Conservation (phyloP, 371 early-diverging fungal species). For the Zopfochytrium polystomum region DNA sequence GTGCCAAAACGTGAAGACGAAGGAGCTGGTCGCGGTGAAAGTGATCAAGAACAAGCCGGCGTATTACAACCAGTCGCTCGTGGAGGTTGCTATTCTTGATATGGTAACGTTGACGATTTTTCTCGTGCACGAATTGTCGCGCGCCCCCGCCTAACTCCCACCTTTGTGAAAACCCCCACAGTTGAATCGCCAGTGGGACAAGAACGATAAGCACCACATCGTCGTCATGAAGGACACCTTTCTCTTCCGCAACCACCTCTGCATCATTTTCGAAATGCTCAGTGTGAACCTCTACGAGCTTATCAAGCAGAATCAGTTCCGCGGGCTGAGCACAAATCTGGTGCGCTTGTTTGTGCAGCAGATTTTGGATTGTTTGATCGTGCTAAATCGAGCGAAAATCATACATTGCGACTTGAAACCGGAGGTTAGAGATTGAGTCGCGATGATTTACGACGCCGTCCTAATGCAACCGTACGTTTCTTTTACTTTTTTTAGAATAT, state of each 20-base stretch:
- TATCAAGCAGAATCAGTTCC: constrained; percentile 84
- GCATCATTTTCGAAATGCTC: constrained; percentile 92
- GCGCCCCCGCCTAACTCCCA: not conserved
- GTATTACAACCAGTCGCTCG: constrained; percentile 87
- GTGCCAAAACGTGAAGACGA: constrained; percentile 79
- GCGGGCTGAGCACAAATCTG: constrained; percentile 78
- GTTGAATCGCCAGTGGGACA: constrained; percentile 71
- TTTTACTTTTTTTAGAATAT: constrained; percentile 60
- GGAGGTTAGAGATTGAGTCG: constrained; percentile 38
- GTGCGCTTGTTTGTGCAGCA: constrained; percentile 82
- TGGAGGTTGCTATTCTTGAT: constrained; percentile 88
- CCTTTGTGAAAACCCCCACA: constrained; percentile 20
- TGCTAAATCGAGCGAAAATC: constrained; percentile 76
- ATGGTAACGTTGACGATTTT: constrained; percentile 50
- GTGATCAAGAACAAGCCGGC: constrained; percentile 92
- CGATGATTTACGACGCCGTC: constrained; percentile 1
- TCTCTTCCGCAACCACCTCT: constrained; percentile 86
- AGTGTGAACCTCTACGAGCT: constrained; percentile 92
- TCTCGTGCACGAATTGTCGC: not conserved
- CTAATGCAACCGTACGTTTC: not conserved
- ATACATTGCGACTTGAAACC: constrained; percentile 99
- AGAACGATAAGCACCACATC: constrained; percentile 76
- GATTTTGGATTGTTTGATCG: constrained; percentile 79
- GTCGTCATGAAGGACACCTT: constrained; percentile 79
- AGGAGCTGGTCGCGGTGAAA: constrained; percentile 90